Conservation (phyloP, 2,329 filamentous ascomycete species). For the Aspergillus sp. region DNA sequence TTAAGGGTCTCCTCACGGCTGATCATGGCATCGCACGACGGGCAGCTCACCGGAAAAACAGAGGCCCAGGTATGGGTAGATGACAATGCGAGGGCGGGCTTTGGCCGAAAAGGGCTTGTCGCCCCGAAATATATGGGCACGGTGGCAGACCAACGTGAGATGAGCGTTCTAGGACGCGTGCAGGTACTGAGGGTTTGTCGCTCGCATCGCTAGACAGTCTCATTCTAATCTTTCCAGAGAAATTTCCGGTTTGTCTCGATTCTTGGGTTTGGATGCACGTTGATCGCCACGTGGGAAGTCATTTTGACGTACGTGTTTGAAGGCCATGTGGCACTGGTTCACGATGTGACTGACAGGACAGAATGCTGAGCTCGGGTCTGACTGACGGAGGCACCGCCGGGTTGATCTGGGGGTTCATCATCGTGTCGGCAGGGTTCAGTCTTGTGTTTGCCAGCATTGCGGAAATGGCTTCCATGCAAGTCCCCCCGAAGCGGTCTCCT, state of each 20-base stretch:
- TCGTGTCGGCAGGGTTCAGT: slow-evolving; percentile 28
- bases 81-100: slow-evolving; percentile 17
- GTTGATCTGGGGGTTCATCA: slow-evolving; percentile 38
- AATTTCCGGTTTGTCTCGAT: slow-evolving; percentile 47
- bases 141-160: slow-evolving; percentile 34
- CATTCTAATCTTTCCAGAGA: slow-evolving; percentile 26
- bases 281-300: slow-evolving; percentile 45
- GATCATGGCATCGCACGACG: not conserved
- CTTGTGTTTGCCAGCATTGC: slow-evolving; percentile 39
- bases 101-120: slow-evolving; percentile 26
- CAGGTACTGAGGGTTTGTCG: slow-evolving; percentile 37
- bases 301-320: slow-evolving; percentile 34
- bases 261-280: slow-evolving; percentile 43
- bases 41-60: not conserved
- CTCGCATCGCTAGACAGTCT: slow-evolving; percentile 1
- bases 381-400: slow-evolving; percentile 38
- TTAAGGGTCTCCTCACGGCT: too few species aligned
- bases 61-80: not conserved
- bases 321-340: slow-evolving; percentile 9
- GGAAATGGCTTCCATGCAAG: slow-evolving; percentile 45
- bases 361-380: slow-evolving; percentile 28
- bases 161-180: slow-evolving; percentile 37
- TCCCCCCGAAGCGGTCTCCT: not conserved
- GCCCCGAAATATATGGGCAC: slow-evolving; percentile 38
- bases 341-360: slow-evolving; percentile 9